These are phyloP conservation scores for Penicillium verrucosum DNA, from an alignment of 2,329 filamentous ascomycete genomes.

Conservation along the genomic window DNA sequence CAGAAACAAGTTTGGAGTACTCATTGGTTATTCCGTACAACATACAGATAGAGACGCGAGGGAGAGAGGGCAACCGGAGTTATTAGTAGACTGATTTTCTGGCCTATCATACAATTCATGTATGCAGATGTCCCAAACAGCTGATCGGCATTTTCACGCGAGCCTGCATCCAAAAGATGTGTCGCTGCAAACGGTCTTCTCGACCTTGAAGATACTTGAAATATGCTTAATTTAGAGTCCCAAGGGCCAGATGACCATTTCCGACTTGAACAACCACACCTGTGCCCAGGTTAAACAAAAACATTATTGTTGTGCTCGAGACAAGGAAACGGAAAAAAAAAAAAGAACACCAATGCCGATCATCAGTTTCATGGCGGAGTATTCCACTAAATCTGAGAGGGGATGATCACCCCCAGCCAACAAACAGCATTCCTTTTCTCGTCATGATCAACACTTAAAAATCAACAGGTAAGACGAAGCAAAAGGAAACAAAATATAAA, in stretches of 20 bases:
- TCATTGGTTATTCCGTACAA: background rate
- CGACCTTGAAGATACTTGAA: background rate
- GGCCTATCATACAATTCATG: background rate
- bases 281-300: background rate
- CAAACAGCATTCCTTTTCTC: constrained; percentile 2
- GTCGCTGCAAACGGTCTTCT: constrained; percentile 1
- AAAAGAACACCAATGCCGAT: background rate
- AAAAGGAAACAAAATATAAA: background rate
- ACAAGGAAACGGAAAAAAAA: background rate
- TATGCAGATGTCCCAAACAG: background rate
- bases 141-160: background rate
- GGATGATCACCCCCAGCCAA: constrained; percentile 3
- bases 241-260: background rate
- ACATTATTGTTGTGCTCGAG: background rate
- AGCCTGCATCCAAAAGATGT: background rate
- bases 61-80: background rate
- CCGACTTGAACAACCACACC: background rate
- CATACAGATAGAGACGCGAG: background rate
- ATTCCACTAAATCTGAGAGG: background rate
- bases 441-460: constrained; percentile 4
- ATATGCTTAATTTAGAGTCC: background rate
- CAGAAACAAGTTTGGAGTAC: background rate
- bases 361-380: background rate
- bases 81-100: background rate
- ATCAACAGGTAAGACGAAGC: background rate